These are phyloP conservation scores for Aspergillus asperescens DNA, from an alignment of 495 filamentous ascomycete species.

Conservation along the genomic window DNA sequence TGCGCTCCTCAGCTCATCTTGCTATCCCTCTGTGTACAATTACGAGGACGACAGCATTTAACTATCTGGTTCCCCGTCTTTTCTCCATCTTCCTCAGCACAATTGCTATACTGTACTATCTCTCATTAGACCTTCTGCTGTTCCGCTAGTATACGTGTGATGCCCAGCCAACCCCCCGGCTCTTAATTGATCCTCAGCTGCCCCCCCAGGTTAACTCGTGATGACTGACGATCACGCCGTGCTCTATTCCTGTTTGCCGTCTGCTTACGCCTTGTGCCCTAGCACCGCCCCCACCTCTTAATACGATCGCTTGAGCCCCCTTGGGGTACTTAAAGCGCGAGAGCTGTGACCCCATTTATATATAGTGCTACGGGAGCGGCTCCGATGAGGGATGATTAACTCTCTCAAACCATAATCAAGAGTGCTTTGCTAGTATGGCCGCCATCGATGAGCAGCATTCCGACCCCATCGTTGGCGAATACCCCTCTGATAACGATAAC, in stretches of 20 bases:
- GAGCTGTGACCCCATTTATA: not conserved
- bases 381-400: not conserved
- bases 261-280: conserved; percentile 4
- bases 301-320: not conserved
- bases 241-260: not conserved
- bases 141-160: conserved; percentile 17
- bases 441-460: conserved; percentile 12
- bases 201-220: conserved; percentile 9
- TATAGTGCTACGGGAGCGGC: not conserved
- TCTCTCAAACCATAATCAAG: not conserved
- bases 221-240: conserved; percentile 12
- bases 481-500: conserved; percentile 24
- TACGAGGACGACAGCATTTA: not conserved
- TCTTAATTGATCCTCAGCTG: conserved; percentile 3
- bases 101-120: conserved; percentile 8
- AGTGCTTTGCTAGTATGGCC: conserved; percentile 15
- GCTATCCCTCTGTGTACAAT: not conserved
- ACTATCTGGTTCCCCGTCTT: not conserved
- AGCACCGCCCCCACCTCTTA: conserved; percentile 1
- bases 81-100: not conserved
- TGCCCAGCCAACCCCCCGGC: conserved; percentile 6
- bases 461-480: conserved; percentile 10
- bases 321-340: not conserved
- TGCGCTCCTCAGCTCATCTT: not conserved
- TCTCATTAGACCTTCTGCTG: conserved; percentile 6